Conservation (phyloP, 371 early-diverging fungal species). For the Entomophthora muscae region DNA sequence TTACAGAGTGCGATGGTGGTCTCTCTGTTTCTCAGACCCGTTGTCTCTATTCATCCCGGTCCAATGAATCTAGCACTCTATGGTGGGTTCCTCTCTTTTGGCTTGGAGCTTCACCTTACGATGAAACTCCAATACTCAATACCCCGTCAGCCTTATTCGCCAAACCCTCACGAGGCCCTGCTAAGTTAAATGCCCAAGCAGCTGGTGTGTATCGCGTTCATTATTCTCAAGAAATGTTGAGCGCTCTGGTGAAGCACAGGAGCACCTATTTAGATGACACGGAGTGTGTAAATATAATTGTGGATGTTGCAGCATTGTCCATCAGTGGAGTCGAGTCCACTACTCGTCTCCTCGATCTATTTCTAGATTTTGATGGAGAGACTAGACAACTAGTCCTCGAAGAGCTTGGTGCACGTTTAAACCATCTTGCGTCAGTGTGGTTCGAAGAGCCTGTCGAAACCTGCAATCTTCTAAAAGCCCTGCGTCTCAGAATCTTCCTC, state of each 20-base stretch:
- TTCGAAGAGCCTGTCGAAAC: constrained; percentile 23
- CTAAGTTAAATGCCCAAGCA: constrained; percentile 39
- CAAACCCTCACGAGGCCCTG: constrained; percentile 12
- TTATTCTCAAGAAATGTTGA: constrained; percentile 35
- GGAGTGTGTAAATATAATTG: constrained; percentile 39
- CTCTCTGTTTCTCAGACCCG: no score
- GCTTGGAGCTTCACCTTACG: no score
- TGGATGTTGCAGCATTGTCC: constrained; percentile 42
- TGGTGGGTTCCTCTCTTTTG: no score
- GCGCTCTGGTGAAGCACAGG: constrained; percentile 55
- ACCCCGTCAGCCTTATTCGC: constrained; percentile 16
- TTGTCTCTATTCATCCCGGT: no score
- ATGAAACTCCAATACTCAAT: no score
- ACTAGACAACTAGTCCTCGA: constrained; percentile 42
- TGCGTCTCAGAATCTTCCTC: not conserved
- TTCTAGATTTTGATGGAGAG: constrained; percentile 38
- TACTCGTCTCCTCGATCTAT: constrained; percentile 31
- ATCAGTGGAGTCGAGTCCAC: constrained; percentile 35
- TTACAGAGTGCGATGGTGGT: no score
- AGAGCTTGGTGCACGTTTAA: constrained; percentile 24
- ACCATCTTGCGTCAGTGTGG: constrained; percentile 19
- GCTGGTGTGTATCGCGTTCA: constrained; percentile 47
- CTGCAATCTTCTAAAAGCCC: not conserved
- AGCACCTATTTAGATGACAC: constrained; percentile 17
- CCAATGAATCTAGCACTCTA: no score